Evolutionary conservation across 345 rosid species (phyloP).

Genomic region (Carallia brachiata): DNA sequence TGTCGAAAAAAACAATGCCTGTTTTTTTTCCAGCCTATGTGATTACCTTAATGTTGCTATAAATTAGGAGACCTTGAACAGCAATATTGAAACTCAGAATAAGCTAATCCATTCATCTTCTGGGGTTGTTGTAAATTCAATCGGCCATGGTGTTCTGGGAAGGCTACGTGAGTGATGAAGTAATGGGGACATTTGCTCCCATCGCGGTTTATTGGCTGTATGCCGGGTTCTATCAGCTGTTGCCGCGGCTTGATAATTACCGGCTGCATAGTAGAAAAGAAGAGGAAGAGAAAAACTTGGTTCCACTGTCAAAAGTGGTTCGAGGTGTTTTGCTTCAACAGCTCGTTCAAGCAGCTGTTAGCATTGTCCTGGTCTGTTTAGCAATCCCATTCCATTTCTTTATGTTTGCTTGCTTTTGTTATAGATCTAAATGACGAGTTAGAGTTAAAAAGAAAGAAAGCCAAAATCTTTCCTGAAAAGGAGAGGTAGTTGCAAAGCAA

Average conservation of each 20-base stretch:
- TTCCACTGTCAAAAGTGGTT: constrained; percentile 41
- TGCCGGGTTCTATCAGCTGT: constrained; percentile 62
- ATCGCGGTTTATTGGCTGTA: constrained; percentile 64
- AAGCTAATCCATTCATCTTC: no score
- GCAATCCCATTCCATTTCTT: neutral
- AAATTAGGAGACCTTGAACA: no score
- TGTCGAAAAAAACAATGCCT: no score
- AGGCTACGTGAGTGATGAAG: constrained; percentile 59
- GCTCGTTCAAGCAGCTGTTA: constrained; percentile 54
- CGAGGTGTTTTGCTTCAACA: constrained; percentile 71
- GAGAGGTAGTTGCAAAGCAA: no score
- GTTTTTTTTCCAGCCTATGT: no score
- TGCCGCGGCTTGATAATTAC: constrained; percentile 51
- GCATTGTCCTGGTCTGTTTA: constrained; percentile 49
- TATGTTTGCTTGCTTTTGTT: neutral
- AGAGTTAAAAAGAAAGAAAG: no score
- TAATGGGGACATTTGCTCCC: constrained; percentile 71
- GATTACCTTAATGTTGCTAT: no score
- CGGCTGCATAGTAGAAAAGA: constrained; percentile 57
- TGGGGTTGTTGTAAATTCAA: neutral
- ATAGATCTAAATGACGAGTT: no score
- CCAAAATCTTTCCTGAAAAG: no score
- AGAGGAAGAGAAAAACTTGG: constrained; percentile 58
- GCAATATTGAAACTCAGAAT: no score
- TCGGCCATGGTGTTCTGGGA: constrained; percentile 68